These are phyloP conservation scores for Calocera viscosa DNA, from an alignment of 768 basidiomycete genomes.

Conservation along the genomic window DNA sequence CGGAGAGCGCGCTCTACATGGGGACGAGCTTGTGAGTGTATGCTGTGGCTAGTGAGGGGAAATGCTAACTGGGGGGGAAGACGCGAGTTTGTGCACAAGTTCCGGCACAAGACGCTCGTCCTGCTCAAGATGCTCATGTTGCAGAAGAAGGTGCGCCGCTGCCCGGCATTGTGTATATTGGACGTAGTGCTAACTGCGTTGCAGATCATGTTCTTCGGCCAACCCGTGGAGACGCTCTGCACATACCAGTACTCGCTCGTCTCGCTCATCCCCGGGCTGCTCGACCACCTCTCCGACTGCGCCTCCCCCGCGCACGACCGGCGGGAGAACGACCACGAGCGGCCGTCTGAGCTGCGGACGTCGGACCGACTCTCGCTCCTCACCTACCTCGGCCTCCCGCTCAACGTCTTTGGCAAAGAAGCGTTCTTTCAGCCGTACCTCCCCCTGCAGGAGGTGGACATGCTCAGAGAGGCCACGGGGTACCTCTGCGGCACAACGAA, in stretches of 20 bases:
- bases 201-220: conserved; percentile 92
- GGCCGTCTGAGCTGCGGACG: conserved; percentile 70
- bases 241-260: conserved; percentile 97
- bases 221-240: conserved; percentile 90
- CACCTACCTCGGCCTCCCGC: conserved; percentile 82
- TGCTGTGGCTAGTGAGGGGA: neutral
- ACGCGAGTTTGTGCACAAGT: conserved; percentile 84
- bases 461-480: conserved; percentile 61
- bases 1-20: conserved; percentile 89
- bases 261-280: conserved; percentile 76
- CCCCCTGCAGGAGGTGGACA: conserved; percentile 87
- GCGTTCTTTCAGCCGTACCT: conserved; percentile 97
- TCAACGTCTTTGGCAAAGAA: conserved; percentile 89
- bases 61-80: conserved; percentile 31
- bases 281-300: conserved; percentile 82
- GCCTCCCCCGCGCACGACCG: conserved; percentile 69
- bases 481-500: conserved; percentile 97
- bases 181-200: neutral
- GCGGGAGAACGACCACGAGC: conserved; percentile 48
- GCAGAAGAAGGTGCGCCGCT: conserved; percentile 64
- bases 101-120: conserved; percentile 82
- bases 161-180: neutral
- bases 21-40: conserved; percentile 63
- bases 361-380: conserved; percentile 85
- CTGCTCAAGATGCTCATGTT: conserved; percentile 90